These are phyloP conservation scores for Dipteronia sinensis DNA, from an alignment of 345 rosid species.

Conservation along the genomic window DNA sequence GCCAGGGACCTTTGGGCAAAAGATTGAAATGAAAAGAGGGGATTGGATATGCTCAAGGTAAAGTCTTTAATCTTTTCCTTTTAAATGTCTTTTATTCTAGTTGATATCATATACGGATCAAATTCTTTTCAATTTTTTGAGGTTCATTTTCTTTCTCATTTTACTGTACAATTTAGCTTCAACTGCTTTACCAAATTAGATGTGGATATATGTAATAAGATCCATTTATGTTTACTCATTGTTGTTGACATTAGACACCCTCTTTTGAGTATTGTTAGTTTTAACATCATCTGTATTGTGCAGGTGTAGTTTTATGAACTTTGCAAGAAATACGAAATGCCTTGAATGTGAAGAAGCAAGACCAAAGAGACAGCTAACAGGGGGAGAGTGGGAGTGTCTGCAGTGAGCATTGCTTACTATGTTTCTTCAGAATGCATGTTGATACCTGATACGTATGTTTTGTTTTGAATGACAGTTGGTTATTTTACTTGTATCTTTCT, in stretches of 20 bases:
- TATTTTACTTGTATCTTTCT: slow-evolving; percentile 20
- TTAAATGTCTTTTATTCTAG: not conserved
- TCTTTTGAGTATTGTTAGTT: not conserved
- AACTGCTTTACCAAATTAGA: slow-evolving; percentile 4
- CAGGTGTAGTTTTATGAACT: slow-evolving; percentile 96
- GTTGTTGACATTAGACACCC: not conserved
- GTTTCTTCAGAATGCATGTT: slow-evolving; percentile 8
- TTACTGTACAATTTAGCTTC: slow-evolving; percentile 2
- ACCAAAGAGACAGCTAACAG: slow-evolving; percentile 80
- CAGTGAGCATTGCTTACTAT: slow-evolving; percentile 60
- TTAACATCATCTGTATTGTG: slow-evolving; percentile 29
- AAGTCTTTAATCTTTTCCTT: slow-evolving; percentile 2
- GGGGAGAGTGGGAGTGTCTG: slow-evolving; percentile 98
- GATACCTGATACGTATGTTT: slow-evolving; percentile 4
- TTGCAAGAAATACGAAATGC: slow-evolving; percentile 85
- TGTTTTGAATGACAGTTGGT: slow-evolving; percentile 10
- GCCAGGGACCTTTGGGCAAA: slow-evolving; percentile 42
- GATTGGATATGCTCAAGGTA: slow-evolving; percentile 95
- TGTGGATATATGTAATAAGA: not conserved
- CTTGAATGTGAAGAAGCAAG: slow-evolving; percentile 86
- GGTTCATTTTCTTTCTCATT: slow-evolving; percentile 8
- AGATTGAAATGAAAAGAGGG: slow-evolving; percentile 83
- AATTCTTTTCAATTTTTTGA: not conserved
- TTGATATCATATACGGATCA: not conserved
- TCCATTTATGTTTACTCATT: not conserved